A percentile compares a stretch with the other conserved stretches of the same genome.
These are phyloP conservation scores for Backusella tuberculispora DNA, from an alignment of 192 early-diverging fungal genomes.

Conservation along the genomic window DNA sequence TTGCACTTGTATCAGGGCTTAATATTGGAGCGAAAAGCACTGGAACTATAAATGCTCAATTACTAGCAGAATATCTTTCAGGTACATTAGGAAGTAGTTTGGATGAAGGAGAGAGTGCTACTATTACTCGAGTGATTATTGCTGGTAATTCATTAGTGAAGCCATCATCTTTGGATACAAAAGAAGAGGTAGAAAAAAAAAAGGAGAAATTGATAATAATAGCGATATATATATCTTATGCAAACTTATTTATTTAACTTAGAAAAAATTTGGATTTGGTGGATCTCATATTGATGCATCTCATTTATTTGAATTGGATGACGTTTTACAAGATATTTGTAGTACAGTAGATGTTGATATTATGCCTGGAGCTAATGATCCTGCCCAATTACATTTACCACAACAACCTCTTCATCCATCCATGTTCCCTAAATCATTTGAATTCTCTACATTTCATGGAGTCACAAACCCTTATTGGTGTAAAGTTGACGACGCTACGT, in stretches of 20 bases:
- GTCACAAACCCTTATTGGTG: conserved; percentile 85
- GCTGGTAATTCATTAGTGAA: conserved; percentile 72
- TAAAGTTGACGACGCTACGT: conserved; percentile 69
- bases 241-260: background rate
- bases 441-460: conserved; percentile 64
- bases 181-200: conserved; percentile 39
- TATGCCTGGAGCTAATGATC: conserved; percentile 84
- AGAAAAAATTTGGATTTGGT: conserved; percentile 61
- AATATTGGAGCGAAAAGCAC: conserved; percentile 58
- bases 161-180: conserved; percentile 31
- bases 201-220: background rate
- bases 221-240: background rate
- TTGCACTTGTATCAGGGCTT: conserved; percentile 86
- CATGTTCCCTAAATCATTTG: conserved; percentile 65
- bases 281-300: conserved; percentile 48
- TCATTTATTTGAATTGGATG: conserved; percentile 64
- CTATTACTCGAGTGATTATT: conserved; percentile 75
- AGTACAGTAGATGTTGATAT: conserved; percentile 69
- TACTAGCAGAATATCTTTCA: conserved; percentile 78
- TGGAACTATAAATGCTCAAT: conserved; percentile 63
- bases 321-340: conserved; percentile 65
- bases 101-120: conserved; percentile 58
- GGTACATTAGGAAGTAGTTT: conserved; percentile 70
- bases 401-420: conserved; percentile 83
- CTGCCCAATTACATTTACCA: conserved; percentile 77